Conservation (phyloP, 192 early-diverging fungal genomes). For the Coemansia sp. region DNA sequence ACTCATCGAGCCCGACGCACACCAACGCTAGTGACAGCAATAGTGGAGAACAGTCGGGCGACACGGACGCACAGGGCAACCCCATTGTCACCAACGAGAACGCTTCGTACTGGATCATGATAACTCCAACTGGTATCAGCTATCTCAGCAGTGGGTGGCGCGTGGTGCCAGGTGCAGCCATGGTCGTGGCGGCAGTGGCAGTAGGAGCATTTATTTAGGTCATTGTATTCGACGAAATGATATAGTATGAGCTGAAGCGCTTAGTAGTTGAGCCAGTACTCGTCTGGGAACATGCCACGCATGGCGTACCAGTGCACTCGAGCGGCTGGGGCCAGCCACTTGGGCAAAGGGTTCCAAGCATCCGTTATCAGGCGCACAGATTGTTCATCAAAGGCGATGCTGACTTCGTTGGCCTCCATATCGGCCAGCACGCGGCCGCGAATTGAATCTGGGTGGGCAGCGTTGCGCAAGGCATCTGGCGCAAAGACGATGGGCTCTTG, state of each 20-base stretch:
- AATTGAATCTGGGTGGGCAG: slow-evolving; percentile 4
- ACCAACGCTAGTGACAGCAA: slow-evolving; percentile 6
- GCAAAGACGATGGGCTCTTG: slow-evolving; percentile 48
- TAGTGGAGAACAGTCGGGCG: slow-evolving; percentile 4
- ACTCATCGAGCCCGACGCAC: slow-evolving; percentile 4
- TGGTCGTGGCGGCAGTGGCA: slow-evolving; percentile 2
- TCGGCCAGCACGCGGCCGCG: slow-evolving; percentile 42
- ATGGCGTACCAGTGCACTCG: slow-evolving; percentile 75
- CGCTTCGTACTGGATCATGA: slow-evolving; percentile 42
- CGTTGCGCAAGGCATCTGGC: background rate
- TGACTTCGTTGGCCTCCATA: slow-evolving; percentile 56
- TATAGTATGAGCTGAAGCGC: background rate
- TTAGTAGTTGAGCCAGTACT: slow-evolving; percentile 76
- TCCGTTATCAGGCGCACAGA: slow-evolving; percentile 61
- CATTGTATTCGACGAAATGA: slow-evolving; percentile 1
- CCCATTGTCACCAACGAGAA: slow-evolving; percentile 38
- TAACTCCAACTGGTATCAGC: slow-evolving; percentile 42
- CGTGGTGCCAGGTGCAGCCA: background rate
- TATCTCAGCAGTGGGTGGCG: slow-evolving; percentile 39
- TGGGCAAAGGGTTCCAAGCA: slow-evolving; percentile 60
- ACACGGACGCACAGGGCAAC: slow-evolving; percentile 43
- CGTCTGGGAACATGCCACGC: slow-evolving; percentile 63
- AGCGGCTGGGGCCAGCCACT: slow-evolving; percentile 60
- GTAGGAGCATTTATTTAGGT: slow-evolving; percentile 26
- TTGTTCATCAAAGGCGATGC: slow-evolving; percentile 32